Base-by-base conservation (phyloP, 2,329 filamentous ascomycete species). In the Fusarium pseudoanthophilum region DNA sequence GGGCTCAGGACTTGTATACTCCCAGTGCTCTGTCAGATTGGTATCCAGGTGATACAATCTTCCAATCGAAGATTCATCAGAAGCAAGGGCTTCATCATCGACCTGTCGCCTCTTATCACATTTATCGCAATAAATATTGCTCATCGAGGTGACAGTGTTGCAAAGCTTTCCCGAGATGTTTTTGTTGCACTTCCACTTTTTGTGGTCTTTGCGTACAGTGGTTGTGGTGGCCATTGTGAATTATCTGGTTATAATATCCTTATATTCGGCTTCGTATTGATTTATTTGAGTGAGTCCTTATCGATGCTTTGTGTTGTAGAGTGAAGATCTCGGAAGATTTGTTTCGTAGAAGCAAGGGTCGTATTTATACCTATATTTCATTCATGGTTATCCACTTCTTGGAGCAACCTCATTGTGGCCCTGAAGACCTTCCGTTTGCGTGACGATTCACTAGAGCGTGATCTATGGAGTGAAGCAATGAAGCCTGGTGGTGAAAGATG, bases 181-280 rank as follows among this genome's bases (percentile, higher is more conserved):
- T 18, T 15, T 28, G 11, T 65, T 64, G 13, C 63, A 66, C 15
- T 58, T 65, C 63, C 63, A 66, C 42, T 66, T 66, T 30, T 65
- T 65, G 60, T 66, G 63, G 36, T 66, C 63, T 30, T 60, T 62
- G 9, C 60, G 52, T 9, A 37, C 4, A 18, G 34, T 36, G 0
- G n/a, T 34, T 3, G 58, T 43, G 1, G 32, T 18, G 15, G 52
- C 16, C 60, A 62, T 62, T 2, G 0, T 21, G 14, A 1, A 11
- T 5, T 24, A 4, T 20, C 11, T 18, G 14, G 5, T 6, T 40
- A 3, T 37, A 5, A 20, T 1, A 5, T 21, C 1, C 4, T 24
- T 24, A 1, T 11, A 0, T 34, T 24, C 2, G 20, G 6, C 21
- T 51, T 20, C 1, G 11, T 8, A 6, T 11, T 7, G 4, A 4